Percentiles rank a stretch among this genome's conserved stretches.
Evolutionary conservation across 2,329 filamentous ascomycete genomes (phyloP).

Genomic region (Cladophialophora yegresii): DNA sequence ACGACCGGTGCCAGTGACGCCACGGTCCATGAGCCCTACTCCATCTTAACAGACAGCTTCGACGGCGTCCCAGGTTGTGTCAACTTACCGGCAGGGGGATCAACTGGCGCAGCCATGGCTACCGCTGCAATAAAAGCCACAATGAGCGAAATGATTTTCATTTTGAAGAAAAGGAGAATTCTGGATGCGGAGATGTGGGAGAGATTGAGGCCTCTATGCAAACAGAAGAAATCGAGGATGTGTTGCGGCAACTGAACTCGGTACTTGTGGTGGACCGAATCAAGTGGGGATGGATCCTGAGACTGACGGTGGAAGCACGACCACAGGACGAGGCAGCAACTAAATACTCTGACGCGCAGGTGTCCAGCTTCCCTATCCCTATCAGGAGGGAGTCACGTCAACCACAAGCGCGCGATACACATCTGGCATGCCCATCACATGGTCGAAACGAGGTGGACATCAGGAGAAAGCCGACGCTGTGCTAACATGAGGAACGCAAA

Average conservation of each 20-base stretch:
- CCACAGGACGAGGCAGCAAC: background rate
- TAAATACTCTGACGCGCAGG: constrained; percentile 5
- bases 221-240: no score
- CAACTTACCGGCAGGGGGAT: background rate
- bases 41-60: background rate
- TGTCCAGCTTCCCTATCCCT: background rate
- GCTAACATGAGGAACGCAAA: background rate
- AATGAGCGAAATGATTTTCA: constrained; percentile 5
- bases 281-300: no score
- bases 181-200: no score
- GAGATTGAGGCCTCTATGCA: no score
- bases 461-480: background rate
- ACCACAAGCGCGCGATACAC: constrained; percentile 1
- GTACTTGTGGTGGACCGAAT: no score
- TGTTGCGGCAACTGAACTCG: no score
- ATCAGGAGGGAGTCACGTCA: background rate
- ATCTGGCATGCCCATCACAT: constrained; percentile 4
- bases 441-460: constrained; percentile 1
- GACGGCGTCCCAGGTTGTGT: no score
- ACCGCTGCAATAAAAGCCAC: constrained; percentile 5
- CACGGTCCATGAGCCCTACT: background rate
- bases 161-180: background rate
- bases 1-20: background rate
- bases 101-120: constrained; percentile 4
- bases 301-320: no score